Base-by-base conservation (phyloP, 805 yeast species). In the Yarrowia yakushimensis region DNA sequence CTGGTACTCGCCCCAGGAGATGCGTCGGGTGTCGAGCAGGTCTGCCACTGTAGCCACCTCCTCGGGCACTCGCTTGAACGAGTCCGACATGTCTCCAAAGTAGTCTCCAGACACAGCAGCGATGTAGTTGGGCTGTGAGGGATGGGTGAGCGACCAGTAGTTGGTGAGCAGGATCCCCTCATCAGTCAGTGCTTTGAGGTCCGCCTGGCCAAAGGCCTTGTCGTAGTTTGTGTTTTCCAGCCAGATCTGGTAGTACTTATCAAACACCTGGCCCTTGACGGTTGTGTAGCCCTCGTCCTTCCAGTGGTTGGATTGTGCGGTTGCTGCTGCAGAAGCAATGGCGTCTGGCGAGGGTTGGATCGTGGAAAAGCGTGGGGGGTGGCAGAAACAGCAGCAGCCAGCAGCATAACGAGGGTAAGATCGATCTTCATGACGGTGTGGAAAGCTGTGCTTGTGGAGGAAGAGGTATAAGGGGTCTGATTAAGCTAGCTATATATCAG, bases 1-100 rank as follows among this genome's bases (percentile, higher is more conserved):
- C 71, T 79, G 79, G 74, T 81, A 81, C 72, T 81, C 82, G 61
- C 76, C 82, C 83, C 83, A 81, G 20, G 83, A 76, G 64, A 81
- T 79, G 28, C 73, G 73, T 68, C 72, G 73, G 63, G 73, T 70
- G 67, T 81, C 83, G 62, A 80, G 71, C 63, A 81, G 72, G 68
- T 81, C 85, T 15, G 75, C 83, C 27, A 81, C 65, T 41, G 78
- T 74, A 42, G 83, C 80, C 41, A 81, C 77, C 69, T 81, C 79
- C 27, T 67, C 34, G 57, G 84, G 84, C 48, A 81, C 67, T 12
- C 72, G 63, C 65, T 77, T 74, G 71, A 79, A 81, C 65, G 75
- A 73, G 70, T 81, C 84, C 64, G 75, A 75, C 64, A 72, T 74
- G 60, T 81, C 76, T 27, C 82, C 79, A 65, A 79, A 80, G 71